Conservation (phyloP, 1,139 yeast genomes). For the Saccharomycopsis crataegensis region DNA sequence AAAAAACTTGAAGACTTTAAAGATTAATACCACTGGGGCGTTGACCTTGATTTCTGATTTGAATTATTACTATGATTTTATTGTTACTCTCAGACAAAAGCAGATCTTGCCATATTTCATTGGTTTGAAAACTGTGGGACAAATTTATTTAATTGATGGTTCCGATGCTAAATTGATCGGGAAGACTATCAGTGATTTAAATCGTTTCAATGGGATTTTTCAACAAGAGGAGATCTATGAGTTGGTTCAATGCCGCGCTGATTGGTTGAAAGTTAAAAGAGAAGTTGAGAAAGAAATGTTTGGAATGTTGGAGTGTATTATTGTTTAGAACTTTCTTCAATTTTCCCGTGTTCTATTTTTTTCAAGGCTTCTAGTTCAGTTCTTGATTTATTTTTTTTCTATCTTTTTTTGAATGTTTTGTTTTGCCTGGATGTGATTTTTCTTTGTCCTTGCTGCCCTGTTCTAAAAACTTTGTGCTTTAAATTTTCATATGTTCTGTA, state of each 20-base stretch:
- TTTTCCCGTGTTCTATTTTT: background rate
- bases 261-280: slow-evolving; percentile 69
- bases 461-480: too few species aligned
- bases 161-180: slow-evolving; percentile 79
- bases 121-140: slow-evolving; percentile 79
- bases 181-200: slow-evolving; percentile 70
- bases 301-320: slow-evolving; percentile 36
- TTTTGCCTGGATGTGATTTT: background rate
- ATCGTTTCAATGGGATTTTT: slow-evolving; percentile 82
- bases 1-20: slow-evolving; percentile 60
- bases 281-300: slow-evolving; percentile 95
- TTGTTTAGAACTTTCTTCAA: slow-evolving; percentile 2
- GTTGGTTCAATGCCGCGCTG: slow-evolving; percentile 80
- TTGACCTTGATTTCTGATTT: slow-evolving; percentile 67
- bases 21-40: slow-evolving; percentile 77
- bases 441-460: too few species aligned
- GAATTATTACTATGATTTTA: slow-evolving; percentile 69
- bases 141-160: slow-evolving; percentile 67
- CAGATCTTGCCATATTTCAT: slow-evolving; percentile 69
- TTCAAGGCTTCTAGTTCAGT: background rate
- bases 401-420: too few species aligned
- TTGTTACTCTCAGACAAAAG: slow-evolving; percentile 57
- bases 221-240: slow-evolving; percentile 91
- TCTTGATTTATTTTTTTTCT: background rate
- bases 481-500: too few species aligned